A percentile compares a stretch with the other conserved stretches of the same genome.
phyloP scores from a whole-genome alignment of 2,329 filamentous ascomycete genomes.

The Neopestalotiopsis rosae region DNA sequence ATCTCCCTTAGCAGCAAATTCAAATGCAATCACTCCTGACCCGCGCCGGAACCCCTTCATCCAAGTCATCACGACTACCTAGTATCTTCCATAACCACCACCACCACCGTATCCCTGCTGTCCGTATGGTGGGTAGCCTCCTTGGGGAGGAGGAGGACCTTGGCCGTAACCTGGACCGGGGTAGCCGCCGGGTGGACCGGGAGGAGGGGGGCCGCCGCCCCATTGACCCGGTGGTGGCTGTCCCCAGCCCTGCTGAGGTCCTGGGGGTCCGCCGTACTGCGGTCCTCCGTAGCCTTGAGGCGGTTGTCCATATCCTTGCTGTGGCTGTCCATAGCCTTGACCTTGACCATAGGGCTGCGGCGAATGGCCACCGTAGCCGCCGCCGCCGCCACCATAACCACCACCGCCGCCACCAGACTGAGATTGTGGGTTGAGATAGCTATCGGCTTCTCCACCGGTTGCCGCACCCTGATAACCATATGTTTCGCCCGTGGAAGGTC shows the following conservation, averaged over 20 bases:
- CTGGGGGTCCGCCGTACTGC: constrained; percentile 13
- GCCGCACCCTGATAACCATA: constrained; percentile 47
- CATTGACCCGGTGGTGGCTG: constrained; percentile 21
- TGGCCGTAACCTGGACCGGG: constrained; percentile 20
- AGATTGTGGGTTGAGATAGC: constrained; percentile 17
- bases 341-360: constrained; percentile 19
- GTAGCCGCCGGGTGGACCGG: constrained; percentile 16
- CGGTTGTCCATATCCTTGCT: constrained; percentile 15
- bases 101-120: constrained; percentile 10
- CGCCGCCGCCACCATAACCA: constrained; percentile 22
- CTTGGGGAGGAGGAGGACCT: background rate
- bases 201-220: constrained; percentile 13
- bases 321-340: constrained; percentile 19
- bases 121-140: background rate
- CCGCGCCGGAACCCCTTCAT: background rate
- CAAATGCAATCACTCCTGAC: background rate
- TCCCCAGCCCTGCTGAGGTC: constrained; percentile 24
- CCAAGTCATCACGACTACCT: background rate
- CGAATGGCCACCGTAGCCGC: constrained; percentile 23
- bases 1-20: background rate
- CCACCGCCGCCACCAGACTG: constrained; percentile 19
- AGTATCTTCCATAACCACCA: constrained; percentile 13
- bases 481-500: constrained; percentile 34
- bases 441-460: constrained; percentile 26
- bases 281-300: constrained; percentile 28